Percentiles rank a stretch among this genome's conserved stretches.
Conservation (phyloP, 768 basidiomycete species). For the Russula sp. region DNA sequence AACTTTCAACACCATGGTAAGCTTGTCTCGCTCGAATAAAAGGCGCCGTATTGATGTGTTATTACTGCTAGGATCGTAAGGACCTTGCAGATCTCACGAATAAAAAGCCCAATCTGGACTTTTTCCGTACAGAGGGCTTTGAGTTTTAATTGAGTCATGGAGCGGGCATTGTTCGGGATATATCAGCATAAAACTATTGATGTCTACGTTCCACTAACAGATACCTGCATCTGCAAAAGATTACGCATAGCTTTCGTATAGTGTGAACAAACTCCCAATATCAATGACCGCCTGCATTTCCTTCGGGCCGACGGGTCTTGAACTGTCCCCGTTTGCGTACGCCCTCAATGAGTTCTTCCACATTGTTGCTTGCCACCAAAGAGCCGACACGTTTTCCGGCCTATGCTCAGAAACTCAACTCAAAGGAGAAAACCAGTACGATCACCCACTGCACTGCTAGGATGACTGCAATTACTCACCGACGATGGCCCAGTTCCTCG, state of each 20-base stretch:
- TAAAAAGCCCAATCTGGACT: slow-evolving; percentile 54
- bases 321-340: slow-evolving; percentile 64
- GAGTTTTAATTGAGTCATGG: slow-evolving; percentile 54
- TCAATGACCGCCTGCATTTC: slow-evolving; percentile 45
- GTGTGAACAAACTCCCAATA: too few relatives aligned
- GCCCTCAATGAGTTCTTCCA: slow-evolving; percentile 44
- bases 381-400: slow-evolving; percentile 32
- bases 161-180: background rate
- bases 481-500: slow-evolving; percentile 87
- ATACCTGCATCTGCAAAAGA: slow-evolving; percentile 8
- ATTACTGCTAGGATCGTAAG: slow-evolving; percentile 53
- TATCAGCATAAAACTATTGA: background rate
- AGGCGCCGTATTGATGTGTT: slow-evolving; percentile 6
- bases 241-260: background rate
- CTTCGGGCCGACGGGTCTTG: slow-evolving; percentile 66
- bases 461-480: slow-evolving; percentile 40
- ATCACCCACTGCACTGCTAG: background rate
- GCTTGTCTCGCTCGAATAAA: slow-evolving; percentile 24
- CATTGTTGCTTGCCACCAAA: slow-evolving; percentile 39
- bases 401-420: slow-evolving; percentile 19
- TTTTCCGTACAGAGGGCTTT: slow-evolving; percentile 80
- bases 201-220: background rate
- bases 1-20: slow-evolving; percentile 74
- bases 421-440: background rate
- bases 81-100: slow-evolving; percentile 78